These are phyloP conservation scores for Leccinum subgranulosum DNA, from an alignment of 768 basidiomycete species.

Conservation along the genomic window DNA sequence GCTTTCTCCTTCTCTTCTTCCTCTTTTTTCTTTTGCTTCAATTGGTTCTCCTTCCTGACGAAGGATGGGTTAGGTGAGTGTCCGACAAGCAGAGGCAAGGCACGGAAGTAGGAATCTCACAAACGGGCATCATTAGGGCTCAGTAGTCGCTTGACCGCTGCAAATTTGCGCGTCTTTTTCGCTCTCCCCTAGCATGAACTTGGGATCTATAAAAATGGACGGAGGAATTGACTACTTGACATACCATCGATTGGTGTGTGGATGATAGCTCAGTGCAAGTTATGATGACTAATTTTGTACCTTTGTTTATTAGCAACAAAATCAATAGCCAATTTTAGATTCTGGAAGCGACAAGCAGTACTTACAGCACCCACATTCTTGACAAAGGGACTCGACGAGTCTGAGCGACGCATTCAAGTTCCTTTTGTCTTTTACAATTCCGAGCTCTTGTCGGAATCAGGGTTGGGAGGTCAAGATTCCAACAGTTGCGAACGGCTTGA, in stretches of 20 bases:
- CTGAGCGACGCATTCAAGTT: not conserved
- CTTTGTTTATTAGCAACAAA: not conserved
- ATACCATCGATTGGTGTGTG: conserved; percentile 16
- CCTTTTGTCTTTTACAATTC: not conserved
- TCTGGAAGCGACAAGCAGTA: too few relatives aligned
- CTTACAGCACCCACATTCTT: not conserved
- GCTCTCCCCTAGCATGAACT: conserved; percentile 64
- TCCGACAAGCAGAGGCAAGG: not conserved
- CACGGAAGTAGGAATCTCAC: conserved; percentile 44
- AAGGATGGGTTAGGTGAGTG: conserved; percentile 5
- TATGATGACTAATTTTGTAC: not conserved
- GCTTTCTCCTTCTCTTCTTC: conserved; percentile 77
- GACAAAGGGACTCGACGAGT: not conserved
- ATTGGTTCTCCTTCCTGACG: conserved; percentile 86
- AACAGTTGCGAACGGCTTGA: not conserved
- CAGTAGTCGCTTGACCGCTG: conserved; percentile 87
- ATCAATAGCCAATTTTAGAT: too few relatives aligned
- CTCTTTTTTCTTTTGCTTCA: conserved; percentile 85
- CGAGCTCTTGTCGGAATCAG: not conserved
- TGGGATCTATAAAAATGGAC: not conserved
- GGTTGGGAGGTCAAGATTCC: not conserved
- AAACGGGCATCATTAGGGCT: conserved; percentile 92
- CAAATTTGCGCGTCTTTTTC: conserved; percentile 94
- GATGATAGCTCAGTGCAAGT: not conserved
- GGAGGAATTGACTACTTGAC: not conserved